These are phyloP conservation scores for Trichoderma gracile DNA, from an alignment of 2,329 filamentous ascomycete species.

Conservation along the genomic window DNA sequence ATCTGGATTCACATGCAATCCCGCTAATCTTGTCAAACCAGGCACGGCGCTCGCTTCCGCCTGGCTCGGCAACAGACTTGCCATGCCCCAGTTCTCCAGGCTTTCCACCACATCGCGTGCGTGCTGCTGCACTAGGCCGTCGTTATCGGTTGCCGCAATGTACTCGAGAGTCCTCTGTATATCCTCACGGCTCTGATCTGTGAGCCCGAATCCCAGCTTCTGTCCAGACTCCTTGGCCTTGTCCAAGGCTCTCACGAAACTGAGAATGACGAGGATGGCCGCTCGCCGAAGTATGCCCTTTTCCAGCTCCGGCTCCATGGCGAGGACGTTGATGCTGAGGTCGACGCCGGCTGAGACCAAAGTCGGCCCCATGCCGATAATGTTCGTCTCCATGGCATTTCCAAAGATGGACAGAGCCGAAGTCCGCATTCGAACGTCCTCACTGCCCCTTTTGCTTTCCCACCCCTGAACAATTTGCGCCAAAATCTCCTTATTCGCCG, in stretches of 20 bases:
- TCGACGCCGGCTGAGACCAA: conserved; percentile 61
- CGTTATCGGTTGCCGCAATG: conserved; percentile 64
- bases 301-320: conserved; percentile 60
- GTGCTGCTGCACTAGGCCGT: conserved; percentile 68
- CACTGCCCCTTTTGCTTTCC: conserved; percentile 64
- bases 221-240: conserved; percentile 49
- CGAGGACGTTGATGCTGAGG: conserved; percentile 61
- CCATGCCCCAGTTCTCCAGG: conserved; percentile 62
- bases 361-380: conserved; percentile 55
- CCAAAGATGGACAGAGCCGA: conserved; percentile 69
- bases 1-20: conserved; percentile 41
- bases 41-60: conserved; percentile 30
- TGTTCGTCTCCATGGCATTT: conserved; percentile 59
- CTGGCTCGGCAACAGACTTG: conserved; percentile 47
- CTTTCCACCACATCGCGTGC: conserved; percentile 67
- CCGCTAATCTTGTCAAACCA: conserved; percentile 40
- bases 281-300: conserved; percentile 66
- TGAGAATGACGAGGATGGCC: conserved; percentile 63
- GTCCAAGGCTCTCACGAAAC: conserved; percentile 62
- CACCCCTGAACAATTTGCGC: conserved; percentile 65
- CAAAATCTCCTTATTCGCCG: conserved; percentile 51
- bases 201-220: conserved; percentile 55
- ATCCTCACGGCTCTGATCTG: conserved; percentile 58
- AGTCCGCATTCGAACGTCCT: conserved; percentile 69
- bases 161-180: conserved; percentile 64